phyloP scores from a whole-genome alignment of 1,139 yeast species.

The Taiozyma sp. region DNA sequence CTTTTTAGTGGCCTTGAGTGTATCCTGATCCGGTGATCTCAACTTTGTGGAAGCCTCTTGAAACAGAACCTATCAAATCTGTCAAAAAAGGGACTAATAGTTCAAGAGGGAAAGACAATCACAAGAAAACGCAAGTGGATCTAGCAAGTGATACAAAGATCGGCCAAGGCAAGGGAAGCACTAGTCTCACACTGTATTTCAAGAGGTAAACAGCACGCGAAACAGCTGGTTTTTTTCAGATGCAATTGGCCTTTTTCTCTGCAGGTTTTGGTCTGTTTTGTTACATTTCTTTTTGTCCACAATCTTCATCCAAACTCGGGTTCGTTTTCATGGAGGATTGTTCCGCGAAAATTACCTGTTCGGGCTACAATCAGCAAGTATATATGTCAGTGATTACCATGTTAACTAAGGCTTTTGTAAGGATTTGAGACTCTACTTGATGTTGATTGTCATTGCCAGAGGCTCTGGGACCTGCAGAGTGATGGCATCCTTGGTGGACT shows the following conservation, averaged over 20 bases:
- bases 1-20: not conserved
- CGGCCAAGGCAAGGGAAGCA: not conserved
- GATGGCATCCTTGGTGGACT: slow-evolving; percentile 25
- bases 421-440: not conserved
- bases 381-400: not conserved
- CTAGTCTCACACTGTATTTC: not conserved
- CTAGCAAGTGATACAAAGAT: not conserved
- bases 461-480: slow-evolving; percentile 24
- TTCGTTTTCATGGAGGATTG: not conserved
- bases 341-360: not conserved
- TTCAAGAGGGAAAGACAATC: not conserved
- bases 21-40: not conserved
- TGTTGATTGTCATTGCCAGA: not conserved
- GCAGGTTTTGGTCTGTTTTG: not conserved
- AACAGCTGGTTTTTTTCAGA: not conserved
- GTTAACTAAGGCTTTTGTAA: not conserved
- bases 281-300: not conserved
- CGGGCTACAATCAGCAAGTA: not conserved
- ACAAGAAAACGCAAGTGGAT: not conserved
- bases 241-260: not conserved
- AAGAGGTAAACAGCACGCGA: not conserved
- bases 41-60: not conserved
- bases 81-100: not conserved
- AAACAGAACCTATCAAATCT: not conserved
- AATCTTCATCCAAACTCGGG: not conserved